phyloP scores from a whole-genome alignment of 2,329 filamentous ascomycete species.

The Colletotrichum agaves region DNA sequence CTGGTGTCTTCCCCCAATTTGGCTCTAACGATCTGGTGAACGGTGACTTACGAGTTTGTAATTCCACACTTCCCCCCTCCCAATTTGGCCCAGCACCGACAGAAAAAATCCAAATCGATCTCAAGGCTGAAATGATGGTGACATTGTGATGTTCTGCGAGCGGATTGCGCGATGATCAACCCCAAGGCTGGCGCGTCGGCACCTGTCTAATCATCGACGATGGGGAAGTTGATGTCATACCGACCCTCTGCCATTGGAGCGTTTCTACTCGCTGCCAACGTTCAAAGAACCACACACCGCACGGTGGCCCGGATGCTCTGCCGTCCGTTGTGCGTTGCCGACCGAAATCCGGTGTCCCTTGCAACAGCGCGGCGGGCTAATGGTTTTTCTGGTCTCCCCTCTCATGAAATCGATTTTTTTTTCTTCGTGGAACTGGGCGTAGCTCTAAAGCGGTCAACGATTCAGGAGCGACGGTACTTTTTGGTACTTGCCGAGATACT shows the following conservation, averaged over 20 bases:
- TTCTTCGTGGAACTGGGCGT: constrained; percentile 13
- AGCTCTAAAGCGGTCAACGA: neutral
- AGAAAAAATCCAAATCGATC: neutral
- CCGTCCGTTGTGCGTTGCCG: constrained; percentile 15
- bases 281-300: neutral
- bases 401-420: neutral
- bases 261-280: constrained; percentile 17
- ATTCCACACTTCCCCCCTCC: neutral
- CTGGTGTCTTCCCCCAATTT: neutral
- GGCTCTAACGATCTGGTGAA: constrained; percentile 1
- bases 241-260: constrained; percentile 21
- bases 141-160: neutral
- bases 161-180: neutral
- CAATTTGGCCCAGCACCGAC: neutral
- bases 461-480: constrained; percentile 15
- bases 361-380: neutral
- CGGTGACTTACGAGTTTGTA: neutral
- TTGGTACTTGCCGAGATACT: constrained; percentile 18
- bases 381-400: neutral
- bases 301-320: neutral
- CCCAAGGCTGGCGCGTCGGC: neutral
- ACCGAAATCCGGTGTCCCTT: constrained; percentile 1
- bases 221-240: constrained; percentile 35
- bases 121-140: too few relatives aligned
- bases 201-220: constrained; percentile 17